Evolutionary conservation across 768 basidiomycete species (phyloP).

Genomic region (Lactarius sp.): DNA sequence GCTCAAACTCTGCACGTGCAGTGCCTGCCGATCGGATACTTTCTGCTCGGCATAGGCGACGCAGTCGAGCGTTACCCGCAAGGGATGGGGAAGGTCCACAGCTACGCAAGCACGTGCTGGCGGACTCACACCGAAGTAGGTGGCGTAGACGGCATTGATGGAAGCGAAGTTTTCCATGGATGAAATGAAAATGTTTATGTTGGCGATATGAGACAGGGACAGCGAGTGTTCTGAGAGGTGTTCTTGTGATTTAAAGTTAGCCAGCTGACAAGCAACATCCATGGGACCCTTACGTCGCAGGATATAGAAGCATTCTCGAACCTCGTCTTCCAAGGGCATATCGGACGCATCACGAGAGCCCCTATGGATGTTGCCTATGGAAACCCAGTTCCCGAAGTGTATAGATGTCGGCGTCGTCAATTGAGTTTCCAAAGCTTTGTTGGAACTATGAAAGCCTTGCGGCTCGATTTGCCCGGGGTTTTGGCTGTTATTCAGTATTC

Average conservation of each 20-base stretch:
- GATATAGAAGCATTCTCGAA: slow-evolving; percentile 58
- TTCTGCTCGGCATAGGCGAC: slow-evolving; percentile 55
- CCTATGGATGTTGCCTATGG: slow-evolving; percentile 52
- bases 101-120: slow-evolving; percentile 94
- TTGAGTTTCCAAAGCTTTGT: slow-evolving; percentile 10
- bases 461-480: not conserved
- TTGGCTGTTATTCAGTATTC: not conserved
- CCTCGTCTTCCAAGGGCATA: slow-evolving; percentile 62
- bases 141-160: slow-evolving; percentile 74
- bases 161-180: slow-evolving; percentile 74
- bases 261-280: not conserved
- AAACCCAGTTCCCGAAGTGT: slow-evolving; percentile 59
- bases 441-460: slow-evolving; percentile 1
- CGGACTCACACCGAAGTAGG: slow-evolving; percentile 86
- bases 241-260: slow-evolving; percentile 37
- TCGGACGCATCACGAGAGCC: slow-evolving; percentile 22
- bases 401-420: slow-evolving; percentile 26
- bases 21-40: slow-evolving; percentile 51
- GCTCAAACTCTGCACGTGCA: slow-evolving; percentile 94
- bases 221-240: slow-evolving; percentile 47
- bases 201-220: slow-evolving; percentile 54
- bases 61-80: slow-evolving; percentile 69
- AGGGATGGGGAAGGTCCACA: slow-evolving; percentile 55
- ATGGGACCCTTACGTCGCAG: slow-evolving; percentile 49
- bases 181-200: slow-evolving; percentile 79